Percentiles rank a stretch among this genome's conserved stretches.
phyloP scores from a whole-genome alignment of 306 rosid species.

The Delonix regia region DNA sequence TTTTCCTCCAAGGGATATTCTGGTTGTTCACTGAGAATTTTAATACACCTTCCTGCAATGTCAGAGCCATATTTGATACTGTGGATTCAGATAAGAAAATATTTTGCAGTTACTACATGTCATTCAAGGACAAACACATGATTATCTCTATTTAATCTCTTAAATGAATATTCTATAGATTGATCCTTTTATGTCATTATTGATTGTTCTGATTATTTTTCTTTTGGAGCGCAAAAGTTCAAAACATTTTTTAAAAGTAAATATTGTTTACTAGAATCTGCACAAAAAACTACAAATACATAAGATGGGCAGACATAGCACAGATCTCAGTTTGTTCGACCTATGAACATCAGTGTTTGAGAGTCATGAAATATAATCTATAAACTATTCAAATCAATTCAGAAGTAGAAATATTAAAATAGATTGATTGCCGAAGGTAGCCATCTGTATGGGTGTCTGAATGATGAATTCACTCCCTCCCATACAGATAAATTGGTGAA shows the following conservation, averaged over 20 bases:
- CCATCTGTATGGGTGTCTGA: not conserved
- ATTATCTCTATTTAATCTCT: not conserved
- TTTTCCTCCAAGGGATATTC: constrained; percentile 50
- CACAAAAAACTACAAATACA: constrained; percentile 16
- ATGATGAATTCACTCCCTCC: constrained; percentile 3
- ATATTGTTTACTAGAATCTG: constrained; percentile 7
- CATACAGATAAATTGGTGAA: not conserved
- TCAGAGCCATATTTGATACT: constrained; percentile 21
- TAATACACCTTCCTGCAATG: constrained; percentile 69
- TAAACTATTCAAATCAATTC: not conserved
- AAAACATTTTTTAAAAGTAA: constrained; percentile 4
- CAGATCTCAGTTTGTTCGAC: constrained; percentile 16
- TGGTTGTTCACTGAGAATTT: constrained; percentile 38
- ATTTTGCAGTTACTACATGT: not conserved
- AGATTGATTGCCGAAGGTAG: not conserved
- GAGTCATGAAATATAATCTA: not conserved
- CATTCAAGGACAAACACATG: not conserved
- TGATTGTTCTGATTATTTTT: not conserved
- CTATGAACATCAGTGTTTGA: not conserved
- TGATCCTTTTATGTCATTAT: not conserved
- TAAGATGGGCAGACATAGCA: constrained; percentile 4
- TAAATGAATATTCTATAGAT: constrained; percentile 20
- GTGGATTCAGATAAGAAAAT: constrained; percentile 20
- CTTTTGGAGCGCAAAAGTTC: constrained; percentile 18
- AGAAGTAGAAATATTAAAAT: constrained; percentile 13